Conservation (phyloP, 1,284 basidiomycete species). For the Austroboletus novae-zelandiae region DNA sequence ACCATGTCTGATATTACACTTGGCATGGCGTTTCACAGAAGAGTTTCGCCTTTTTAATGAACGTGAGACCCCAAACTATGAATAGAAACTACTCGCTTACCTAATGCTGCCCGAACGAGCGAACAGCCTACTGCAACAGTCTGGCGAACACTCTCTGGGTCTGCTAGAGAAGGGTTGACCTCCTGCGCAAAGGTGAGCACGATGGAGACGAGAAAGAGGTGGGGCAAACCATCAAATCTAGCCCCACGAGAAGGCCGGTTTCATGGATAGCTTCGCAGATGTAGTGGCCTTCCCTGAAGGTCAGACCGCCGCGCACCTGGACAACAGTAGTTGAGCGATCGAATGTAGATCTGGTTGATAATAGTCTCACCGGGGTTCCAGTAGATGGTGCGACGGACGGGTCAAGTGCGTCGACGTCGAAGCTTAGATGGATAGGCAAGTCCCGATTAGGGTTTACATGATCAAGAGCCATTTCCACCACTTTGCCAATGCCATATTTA, state of each 20-base stretch:
- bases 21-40: constrained; percentile 23
- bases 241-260: constrained; percentile 87
- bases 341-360: not conserved
- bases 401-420: constrained; percentile 96
- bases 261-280: constrained; percentile 95
- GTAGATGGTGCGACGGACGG: constrained; percentile 93
- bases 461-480: constrained; percentile 95
- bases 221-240: constrained; percentile 83
- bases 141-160: constrained; percentile 72
- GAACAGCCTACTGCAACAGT: constrained; percentile 96
- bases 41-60: constrained; percentile 25
- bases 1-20: not conserved
- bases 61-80: constrained; percentile 10
- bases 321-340: constrained; percentile 1
- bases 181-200: constrained; percentile 54
- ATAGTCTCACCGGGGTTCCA: constrained; percentile 77
- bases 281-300: constrained; percentile 96
- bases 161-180: constrained; percentile 90
- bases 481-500: constrained; percentile 92
- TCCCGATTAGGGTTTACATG: constrained; percentile 85
- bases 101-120: constrained; percentile 86
- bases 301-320: constrained; percentile 90
- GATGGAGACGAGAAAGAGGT: not conserved
- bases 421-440: constrained; percentile 91
- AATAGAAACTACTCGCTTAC: constrained; percentile 42